Base-by-base conservation (phyloP, 2,329 filamentous ascomycete species). In the Claviceps africana region DNA sequence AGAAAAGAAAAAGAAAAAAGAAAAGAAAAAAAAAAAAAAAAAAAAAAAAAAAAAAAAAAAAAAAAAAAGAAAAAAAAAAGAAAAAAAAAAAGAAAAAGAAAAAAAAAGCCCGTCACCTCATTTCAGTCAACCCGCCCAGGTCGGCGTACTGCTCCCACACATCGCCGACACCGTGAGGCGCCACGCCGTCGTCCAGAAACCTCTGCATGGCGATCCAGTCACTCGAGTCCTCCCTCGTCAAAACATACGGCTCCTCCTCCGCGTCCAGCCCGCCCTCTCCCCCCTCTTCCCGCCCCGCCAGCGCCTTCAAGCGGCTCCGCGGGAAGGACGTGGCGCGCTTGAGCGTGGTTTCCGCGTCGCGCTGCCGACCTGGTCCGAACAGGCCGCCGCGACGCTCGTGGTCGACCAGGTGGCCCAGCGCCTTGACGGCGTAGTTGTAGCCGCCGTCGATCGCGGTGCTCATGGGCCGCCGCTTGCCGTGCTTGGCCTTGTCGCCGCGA, bases 111-210 rank as follows among this genome's bases (percentile, higher is more conserved):
- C 13, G 28, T 66, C 58, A 69, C 44, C 59, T 59, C 57, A 67
- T 61, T 54, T 68, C 66, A 2, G 67, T 74, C 47, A 74, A 57
- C 0, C 73, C 73, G 35, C 73, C 73, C 4, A 76, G 59, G 13
- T 72, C 70, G 30, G 66, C 64, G 54, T 72, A 75, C 59, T 74
- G 70, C 56, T 71, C 72, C 72, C 71, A 76, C 4, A 67, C 67
- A 65, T 58, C 31, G 58, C 59, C 21, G 60, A 57, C 33, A 59
- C 59, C 21, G 60, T 59, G 10, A 52, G 33, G 49, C 55, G 55
- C 51, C 22, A 52, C 53, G 5, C 56, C 48, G 11, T 66, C 62
- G 9, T 66, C 63, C 51, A 70, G 61, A 45, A 68, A 68, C 1
- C 60, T 60, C 53, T 69, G 64, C 66, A 69, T 68, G 10, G 62